Evolutionary conservation across 1,284 basidiomycete species (phyloP).

Genomic region (Malassezia pachydermatis): DNA sequence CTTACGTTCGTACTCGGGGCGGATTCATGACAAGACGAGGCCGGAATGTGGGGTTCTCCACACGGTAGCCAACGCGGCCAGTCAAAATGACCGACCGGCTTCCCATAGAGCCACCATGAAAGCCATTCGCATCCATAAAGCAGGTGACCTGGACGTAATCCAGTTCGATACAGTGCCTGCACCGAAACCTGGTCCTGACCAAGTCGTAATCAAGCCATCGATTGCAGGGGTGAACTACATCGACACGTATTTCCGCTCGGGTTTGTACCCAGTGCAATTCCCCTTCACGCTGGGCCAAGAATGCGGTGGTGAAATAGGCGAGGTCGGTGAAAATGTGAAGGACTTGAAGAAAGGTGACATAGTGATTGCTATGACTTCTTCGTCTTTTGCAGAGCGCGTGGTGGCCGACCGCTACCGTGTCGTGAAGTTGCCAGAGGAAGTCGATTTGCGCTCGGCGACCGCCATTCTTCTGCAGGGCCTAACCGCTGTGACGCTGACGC

Average conservation of each 20-base stretch:
- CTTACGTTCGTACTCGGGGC: no score
- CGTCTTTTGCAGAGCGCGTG: constrained; percentile 65
- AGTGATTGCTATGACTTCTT: constrained; percentile 55
- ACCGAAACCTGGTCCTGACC: constrained; percentile 57
- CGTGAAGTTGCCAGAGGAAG: constrained; percentile 52
- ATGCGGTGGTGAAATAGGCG: constrained; percentile 63
- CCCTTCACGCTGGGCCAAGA: constrained; percentile 73
- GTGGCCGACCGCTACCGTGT: constrained; percentile 59
- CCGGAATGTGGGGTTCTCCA: no score
- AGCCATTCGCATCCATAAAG: constrained; percentile 52
- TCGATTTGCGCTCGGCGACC: constrained; percentile 61
- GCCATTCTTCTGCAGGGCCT: constrained; percentile 65
- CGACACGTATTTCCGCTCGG: constrained; percentile 56
- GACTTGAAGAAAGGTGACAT: constrained; percentile 56
- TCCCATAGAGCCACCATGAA: no score
- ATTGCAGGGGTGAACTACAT: constrained; percentile 52
- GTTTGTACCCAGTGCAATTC: constrained; percentile 54
- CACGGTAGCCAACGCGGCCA: no score
- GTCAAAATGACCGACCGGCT: no score
- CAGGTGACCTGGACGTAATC: constrained; percentile 70
- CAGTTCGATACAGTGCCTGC: constrained; percentile 58
- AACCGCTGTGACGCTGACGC: constrained; percentile 68
- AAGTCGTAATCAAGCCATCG: constrained; percentile 69
- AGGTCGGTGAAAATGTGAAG: constrained; percentile 50
- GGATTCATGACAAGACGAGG: no score